Conservation (phyloP, 345 rosid genomes). For the Lepidium aucheri region DNA sequence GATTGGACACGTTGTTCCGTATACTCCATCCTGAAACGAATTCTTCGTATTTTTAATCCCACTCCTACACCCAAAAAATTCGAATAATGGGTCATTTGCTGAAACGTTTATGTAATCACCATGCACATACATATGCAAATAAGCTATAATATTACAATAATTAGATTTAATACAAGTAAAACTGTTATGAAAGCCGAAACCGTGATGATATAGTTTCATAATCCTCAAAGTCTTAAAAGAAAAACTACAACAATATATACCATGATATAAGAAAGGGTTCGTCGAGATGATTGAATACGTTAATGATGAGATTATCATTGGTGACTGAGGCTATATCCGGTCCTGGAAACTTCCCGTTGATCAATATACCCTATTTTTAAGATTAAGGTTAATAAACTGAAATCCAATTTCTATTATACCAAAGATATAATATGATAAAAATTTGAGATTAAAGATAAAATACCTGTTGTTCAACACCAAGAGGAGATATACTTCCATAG, state of each 20-base stretch:
- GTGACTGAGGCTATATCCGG: constrained; percentile 64
- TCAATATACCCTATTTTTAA: constrained; percentile 16
- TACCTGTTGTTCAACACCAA: constrained; percentile 11
- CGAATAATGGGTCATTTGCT: too few relatives aligned
- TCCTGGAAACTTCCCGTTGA: constrained; percentile 44
- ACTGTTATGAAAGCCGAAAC: too few relatives aligned
- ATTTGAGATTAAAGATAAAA: background rate
- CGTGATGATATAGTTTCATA: background rate
- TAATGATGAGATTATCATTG: constrained; percentile 64
- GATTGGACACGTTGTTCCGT: constrained; percentile 73
- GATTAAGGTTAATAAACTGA: background rate
- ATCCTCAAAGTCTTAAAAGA: background rate
- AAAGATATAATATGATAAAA: background rate
- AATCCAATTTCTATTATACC: background rate
- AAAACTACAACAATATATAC: background rate
- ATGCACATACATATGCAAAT: too few relatives aligned
- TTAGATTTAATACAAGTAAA: too few relatives aligned
- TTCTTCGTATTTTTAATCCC: background rate
- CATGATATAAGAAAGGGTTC: constrained; percentile 53
- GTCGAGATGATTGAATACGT: constrained; percentile 47
- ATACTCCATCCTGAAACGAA: constrained; percentile 64
- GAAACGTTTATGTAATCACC: too few relatives aligned
- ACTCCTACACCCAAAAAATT: background rate
- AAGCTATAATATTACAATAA: too few relatives aligned
- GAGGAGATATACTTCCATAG: constrained; percentile 10